phyloP scores from a whole-genome alignment of 2,329 filamentous ascomycete genomes.

The Juglanconis oblonga region DNA sequence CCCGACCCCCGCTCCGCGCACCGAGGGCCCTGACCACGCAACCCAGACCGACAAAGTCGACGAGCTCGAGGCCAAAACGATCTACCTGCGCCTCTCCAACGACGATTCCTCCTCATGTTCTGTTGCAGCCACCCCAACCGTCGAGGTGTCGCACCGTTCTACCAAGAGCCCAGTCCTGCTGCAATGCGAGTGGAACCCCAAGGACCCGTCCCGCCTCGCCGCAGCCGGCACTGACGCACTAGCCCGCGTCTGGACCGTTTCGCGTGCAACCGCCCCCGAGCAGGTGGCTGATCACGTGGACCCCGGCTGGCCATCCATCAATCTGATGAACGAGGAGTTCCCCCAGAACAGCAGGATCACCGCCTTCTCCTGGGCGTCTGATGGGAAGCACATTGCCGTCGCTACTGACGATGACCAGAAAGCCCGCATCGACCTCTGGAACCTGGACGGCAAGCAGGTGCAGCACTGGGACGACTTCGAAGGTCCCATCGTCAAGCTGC shows the following conservation, averaged over 20 bases:
- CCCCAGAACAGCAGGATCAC: constrained; percentile 53
- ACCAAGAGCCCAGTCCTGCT: constrained; percentile 59
- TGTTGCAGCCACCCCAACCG: constrained; percentile 33
- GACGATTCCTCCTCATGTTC: constrained; percentile 37
- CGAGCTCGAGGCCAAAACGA: constrained; percentile 58
- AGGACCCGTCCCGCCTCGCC: constrained; percentile 62
- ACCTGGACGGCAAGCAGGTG: constrained; percentile 48
- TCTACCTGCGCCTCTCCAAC: constrained; percentile 53
- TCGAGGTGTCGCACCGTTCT: constrained; percentile 32
- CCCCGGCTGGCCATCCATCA: constrained; percentile 38
- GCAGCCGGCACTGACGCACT: constrained; percentile 68
- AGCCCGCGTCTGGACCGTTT: constrained; percentile 66
- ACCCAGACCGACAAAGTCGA: constrained; percentile 64
- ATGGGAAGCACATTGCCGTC: constrained; percentile 55
- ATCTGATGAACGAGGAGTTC: constrained; percentile 52
- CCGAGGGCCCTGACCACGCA: constrained; percentile 61
- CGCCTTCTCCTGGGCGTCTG: constrained; percentile 58
- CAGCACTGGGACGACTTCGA: constrained; percentile 56
- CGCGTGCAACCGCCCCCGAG: constrained; percentile 48
- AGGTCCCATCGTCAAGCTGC: constrained; percentile 59
- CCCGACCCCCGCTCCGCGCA: constrained; percentile 50
- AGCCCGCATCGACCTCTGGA: constrained; percentile 54
- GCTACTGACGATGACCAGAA: constrained; percentile 55
- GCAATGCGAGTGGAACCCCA: constrained; percentile 68
- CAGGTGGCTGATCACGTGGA: constrained; percentile 46